These are phyloP conservation scores for Aristolochia californica DNA, from an alignment of 164 flowering plant species.

Conservation along the genomic window DNA sequence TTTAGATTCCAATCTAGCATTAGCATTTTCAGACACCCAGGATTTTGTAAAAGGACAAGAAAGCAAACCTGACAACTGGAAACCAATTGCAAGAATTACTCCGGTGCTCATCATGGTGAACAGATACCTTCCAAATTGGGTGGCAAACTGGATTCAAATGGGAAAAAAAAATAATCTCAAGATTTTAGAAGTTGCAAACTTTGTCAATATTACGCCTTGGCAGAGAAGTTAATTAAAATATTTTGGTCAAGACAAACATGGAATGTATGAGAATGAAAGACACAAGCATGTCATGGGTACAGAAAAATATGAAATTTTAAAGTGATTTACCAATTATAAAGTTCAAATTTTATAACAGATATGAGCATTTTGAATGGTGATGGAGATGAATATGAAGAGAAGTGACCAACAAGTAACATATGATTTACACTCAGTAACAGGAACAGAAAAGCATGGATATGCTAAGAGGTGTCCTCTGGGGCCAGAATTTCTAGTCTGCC, in stretches of 20 bases:
- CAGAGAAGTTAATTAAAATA: background rate
- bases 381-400: too few species aligned
- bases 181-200: background rate
- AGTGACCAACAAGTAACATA: too few species aligned
- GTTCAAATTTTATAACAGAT: too few species aligned
- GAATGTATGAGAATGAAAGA: background rate
- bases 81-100: conserved; percentile 67
- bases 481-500: too few species aligned
- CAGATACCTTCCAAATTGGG: conserved; percentile 76
- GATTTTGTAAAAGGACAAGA: too few species aligned
- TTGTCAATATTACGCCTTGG: background rate
- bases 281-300: background rate
- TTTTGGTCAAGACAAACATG: background rate
- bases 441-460: too few species aligned
- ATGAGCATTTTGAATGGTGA: too few species aligned
- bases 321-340: too few species aligned
- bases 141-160: conserved; percentile 33
- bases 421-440: too few species aligned
- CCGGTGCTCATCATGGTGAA: conserved; percentile 96
- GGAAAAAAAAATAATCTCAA: background rate
- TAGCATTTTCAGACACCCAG: too few species aligned
- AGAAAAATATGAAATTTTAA: too few species aligned
- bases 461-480: too few species aligned
- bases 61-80: conserved; percentile 79
- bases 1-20: background rate